Evolutionary conservation across 2,329 filamentous ascomycete genomes (phyloP).

Genomic region (Pseudogymnoascus sp.): DNA sequence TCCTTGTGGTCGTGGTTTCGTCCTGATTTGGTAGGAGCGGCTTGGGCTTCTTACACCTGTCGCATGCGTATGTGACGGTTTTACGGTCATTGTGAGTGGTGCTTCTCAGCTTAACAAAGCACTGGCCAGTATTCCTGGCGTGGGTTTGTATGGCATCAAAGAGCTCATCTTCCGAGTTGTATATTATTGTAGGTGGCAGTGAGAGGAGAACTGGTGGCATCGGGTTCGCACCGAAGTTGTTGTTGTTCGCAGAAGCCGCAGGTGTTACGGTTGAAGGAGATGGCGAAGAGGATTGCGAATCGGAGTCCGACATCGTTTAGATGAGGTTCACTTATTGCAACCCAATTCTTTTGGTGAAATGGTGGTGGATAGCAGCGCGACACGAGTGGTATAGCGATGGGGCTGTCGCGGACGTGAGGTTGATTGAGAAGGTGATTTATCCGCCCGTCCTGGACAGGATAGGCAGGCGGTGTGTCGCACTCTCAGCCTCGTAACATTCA

Average conservation of each 20-base stretch:
- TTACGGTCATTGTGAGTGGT: conserved; percentile 10
- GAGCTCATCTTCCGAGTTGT: conserved; percentile 3
- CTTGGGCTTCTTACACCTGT: conserved; percentile 9
- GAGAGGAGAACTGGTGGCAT: neutral
- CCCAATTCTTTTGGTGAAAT: neutral
- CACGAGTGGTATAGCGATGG: neutral
- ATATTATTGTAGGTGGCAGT: conserved; percentile 1
- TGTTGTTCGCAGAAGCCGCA: neutral
- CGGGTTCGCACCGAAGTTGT: neutral
- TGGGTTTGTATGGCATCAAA: conserved; percentile 6
- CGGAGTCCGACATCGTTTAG: neutral
- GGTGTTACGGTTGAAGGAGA: neutral
- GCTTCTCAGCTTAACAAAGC: conserved; percentile 10
- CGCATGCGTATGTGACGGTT: conserved; percentile 8
- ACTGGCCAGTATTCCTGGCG: conserved; percentile 4
- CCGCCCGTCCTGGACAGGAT: neutral
- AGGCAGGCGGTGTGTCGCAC: neutral
- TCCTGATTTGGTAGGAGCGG: neutral
- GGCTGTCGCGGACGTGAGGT: neutral
- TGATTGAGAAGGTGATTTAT: conserved; percentile 5
- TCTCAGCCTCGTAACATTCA: neutral
- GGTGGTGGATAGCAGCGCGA: neutral
- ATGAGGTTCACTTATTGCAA: neutral
- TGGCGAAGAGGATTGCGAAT: neutral
- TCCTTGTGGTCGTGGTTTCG: neutral